Evolutionary conservation across 2,329 filamentous ascomycete species (phyloP).

Genomic region (Ilyonectria sp.): DNA sequence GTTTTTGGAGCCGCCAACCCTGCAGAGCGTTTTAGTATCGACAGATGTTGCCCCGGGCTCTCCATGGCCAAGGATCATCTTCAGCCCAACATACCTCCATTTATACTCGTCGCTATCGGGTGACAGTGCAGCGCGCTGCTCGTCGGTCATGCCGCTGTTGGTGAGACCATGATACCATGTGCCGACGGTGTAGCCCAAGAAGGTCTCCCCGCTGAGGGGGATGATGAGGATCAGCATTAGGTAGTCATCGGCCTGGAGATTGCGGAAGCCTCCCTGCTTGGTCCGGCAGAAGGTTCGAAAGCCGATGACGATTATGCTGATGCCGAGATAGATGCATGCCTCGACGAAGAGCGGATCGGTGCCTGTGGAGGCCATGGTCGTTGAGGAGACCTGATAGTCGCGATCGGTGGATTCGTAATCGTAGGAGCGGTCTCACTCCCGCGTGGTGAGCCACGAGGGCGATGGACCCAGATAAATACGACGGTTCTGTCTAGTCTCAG

Average conservation of each 20-base stretch:
- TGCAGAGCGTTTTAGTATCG: neutral
- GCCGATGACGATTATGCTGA: slow-evolving; percentile 13
- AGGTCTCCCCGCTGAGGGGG: slow-evolving; percentile 7
- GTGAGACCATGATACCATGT: slow-evolving; percentile 11
- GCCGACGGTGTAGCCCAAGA: slow-evolving; percentile 10
- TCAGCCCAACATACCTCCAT: slow-evolving; percentile 12
- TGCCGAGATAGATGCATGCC: slow-evolving; percentile 19
- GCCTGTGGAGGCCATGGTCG: neutral
- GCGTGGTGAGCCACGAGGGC: neutral
- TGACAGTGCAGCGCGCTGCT: slow-evolving; percentile 10
- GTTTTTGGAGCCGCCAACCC: slow-evolving; percentile 23
- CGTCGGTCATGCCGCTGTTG: slow-evolving; percentile 23
- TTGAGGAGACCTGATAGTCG: neutral
- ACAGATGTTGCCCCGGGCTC: neutral
- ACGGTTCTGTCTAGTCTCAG: neutral
- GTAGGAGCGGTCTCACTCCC: neutral
- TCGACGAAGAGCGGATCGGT: slow-evolving; percentile 12
- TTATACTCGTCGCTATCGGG: slow-evolving; percentile 20
- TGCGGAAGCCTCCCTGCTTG: slow-evolving; percentile 4
- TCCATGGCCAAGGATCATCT: neutral
- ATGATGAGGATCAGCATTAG: slow-evolving; percentile 17
- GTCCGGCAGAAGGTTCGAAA: slow-evolving; percentile 20
- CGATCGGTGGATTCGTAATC: neutral
- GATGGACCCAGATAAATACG: neutral
- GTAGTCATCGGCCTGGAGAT: slow-evolving; percentile 21